Conservation (phyloP, 73 alveolate species). For the Uronychia setigera region DNA sequence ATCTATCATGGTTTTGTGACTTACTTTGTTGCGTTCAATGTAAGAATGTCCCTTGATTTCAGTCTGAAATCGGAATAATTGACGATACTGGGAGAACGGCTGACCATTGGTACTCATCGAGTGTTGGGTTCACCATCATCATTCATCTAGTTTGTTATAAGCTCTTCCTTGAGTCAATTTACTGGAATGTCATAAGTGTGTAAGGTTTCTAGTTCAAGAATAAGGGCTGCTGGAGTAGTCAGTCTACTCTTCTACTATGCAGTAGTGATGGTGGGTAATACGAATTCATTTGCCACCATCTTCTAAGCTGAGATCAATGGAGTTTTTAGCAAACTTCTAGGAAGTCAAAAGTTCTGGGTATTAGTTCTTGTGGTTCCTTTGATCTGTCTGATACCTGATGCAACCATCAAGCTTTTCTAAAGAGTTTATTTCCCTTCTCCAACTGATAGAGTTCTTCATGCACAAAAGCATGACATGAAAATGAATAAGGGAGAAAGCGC, state of each 20-base stretch:
- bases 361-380: constrained; percentile 73
- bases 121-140: constrained; percentile 79
- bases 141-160: constrained; percentile 88
- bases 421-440: constrained; percentile 28
- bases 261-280: constrained; percentile 40
- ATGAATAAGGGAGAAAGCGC: background rate
- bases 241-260: constrained; percentile 45
- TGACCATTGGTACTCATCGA: constrained; percentile 82
- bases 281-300: constrained; percentile 43
- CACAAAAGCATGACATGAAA: background rate
- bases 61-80: constrained; percentile 11
- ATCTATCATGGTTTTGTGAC: constrained; percentile 71
- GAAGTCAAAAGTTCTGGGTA: constrained; percentile 63
- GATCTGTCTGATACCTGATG: constrained; percentile 73
- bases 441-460: constrained; percentile 21
- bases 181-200: constrained; percentile 79
- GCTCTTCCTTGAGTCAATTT: constrained; percentile 64
- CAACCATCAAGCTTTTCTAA: constrained; percentile 10
- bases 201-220: constrained; percentile 42
- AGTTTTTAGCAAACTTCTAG: constrained; percentile 49
- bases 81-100: constrained; percentile 49
- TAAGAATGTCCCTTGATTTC: constrained; percentile 9
- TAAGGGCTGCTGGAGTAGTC: background rate
- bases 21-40: constrained; percentile 63
- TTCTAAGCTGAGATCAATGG: constrained; percentile 68